Conservation (phyloP, 768 basidiomycete species). For the Kwoniella bestiolae region DNA sequence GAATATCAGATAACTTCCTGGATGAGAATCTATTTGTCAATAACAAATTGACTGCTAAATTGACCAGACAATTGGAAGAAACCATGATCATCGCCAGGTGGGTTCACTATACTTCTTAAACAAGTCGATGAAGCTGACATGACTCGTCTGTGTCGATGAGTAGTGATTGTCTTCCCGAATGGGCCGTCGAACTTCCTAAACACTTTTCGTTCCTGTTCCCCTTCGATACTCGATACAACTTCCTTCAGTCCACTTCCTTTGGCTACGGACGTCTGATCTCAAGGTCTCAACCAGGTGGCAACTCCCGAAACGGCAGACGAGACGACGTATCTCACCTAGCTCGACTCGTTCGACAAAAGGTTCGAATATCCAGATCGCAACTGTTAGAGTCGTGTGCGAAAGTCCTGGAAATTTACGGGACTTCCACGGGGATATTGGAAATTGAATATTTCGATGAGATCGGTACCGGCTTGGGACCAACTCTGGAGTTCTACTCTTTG, state of each 20-base stretch:
- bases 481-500: slow-evolving; percentile 96
- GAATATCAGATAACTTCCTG: slow-evolving; percentile 62
- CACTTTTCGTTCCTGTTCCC: slow-evolving; percentile 99
- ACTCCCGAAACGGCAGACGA: slow-evolving; percentile 74
- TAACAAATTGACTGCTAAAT: slow-evolving; percentile 95
- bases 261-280: slow-evolving; percentile 94
- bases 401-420: slow-evolving; percentile 88
- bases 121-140: too few relatives aligned
- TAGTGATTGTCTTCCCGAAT: slow-evolving; percentile 94
- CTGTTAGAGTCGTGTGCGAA: slow-evolving; percentile 95
- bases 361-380: slow-evolving; percentile 91
- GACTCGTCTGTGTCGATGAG: neutral
- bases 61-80: slow-evolving; percentile 95
- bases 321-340: slow-evolving; percentile 92
- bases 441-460: slow-evolving; percentile 99
- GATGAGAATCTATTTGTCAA: slow-evolving; percentile 89
- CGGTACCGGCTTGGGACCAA: slow-evolving; percentile 95
- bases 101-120: slow-evolving; percentile 41
- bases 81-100: slow-evolving; percentile 99
- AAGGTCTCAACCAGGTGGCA: slow-evolving; percentile 91
- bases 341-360: slow-evolving; percentile 91
- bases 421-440: slow-evolving; percentile 89
- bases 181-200: slow-evolving; percentile 93
- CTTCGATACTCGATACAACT: slow-evolving; percentile 94
- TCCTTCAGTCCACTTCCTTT: slow-evolving; percentile 96